Base-by-base conservation (phyloP, 345 rosid species). In the Lenwebbia sp. region DNA sequence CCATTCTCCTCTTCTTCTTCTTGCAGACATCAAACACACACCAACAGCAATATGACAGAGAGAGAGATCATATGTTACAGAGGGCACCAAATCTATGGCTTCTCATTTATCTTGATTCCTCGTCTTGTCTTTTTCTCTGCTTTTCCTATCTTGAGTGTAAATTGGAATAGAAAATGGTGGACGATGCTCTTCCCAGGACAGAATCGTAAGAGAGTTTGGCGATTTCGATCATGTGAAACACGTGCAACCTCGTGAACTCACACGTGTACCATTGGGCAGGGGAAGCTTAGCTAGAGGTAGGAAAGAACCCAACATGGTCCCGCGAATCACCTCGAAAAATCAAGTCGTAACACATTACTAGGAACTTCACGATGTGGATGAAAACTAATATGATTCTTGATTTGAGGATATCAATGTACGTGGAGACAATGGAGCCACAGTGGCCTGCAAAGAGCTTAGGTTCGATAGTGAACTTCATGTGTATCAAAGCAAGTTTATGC, bases 1-100 rank as follows among this genome's bases (percentile, higher is more conserved):
- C 95, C 94, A 93, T 92, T 5, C 75, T 62, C 53, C 44, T 78
- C 53, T 44, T 41, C 44, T 5, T 7, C 54, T 47, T 23, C 83
- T 81, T 7, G 74, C 74, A 13, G 74, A 60, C 37, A n/a, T n/a
- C n/a, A n/a, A n/a, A n/a, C n/a, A n/a, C n/a, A n/a, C n/a, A n/a
- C n/a, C n/a, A n/a, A n/a, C n/a, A n/a, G n/a, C n/a, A n/a, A n/a
- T n/a, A n/a, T n/a, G n/a, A n/a, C n/a, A n/a, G 41, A 28, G 37
- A n/a, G 75, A 9, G 40, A 62, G 75, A 62, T 6, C 40, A 14
- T 33, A 9, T 14, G 75, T 33, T 30, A 3, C 76, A 8, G 44
- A 65, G 44, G 44, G 14, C 75, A 30, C 41, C 11, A 62, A 62
- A 62, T 17, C 76, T 15, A 2, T 8, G 76, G 40, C 44, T 65